Percentiles rank a stretch among this genome's conserved stretches.
phyloP scores from a whole-genome alignment of 257 asterid genomes.

The Datura wrightii region DNA sequence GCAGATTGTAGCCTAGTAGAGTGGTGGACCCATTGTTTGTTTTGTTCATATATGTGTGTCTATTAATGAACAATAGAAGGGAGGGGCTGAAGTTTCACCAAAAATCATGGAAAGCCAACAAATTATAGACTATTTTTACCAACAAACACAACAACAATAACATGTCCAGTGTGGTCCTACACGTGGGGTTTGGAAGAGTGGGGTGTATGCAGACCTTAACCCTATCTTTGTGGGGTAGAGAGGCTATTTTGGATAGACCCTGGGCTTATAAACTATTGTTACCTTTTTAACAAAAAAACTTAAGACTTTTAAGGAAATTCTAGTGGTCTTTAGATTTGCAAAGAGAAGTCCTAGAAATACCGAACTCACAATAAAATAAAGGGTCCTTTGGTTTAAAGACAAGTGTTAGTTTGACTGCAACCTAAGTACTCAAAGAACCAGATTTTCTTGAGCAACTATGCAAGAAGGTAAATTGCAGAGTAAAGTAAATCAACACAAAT shows the following conservation, averaged over 20 bases:
- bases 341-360: not conserved
- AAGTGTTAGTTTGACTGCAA: no score
- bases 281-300: not conserved
- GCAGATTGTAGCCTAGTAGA: not conserved
- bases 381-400: not conserved
- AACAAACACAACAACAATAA: no score
- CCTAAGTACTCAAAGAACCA: no score
- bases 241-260: not conserved
- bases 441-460: no score
- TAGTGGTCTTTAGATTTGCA: not conserved
- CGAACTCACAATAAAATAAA: not conserved
- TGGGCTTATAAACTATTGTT: not conserved
- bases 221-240: no score
- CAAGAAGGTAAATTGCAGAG: no score
- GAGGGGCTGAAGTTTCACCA: not conserved
- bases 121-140: no score
- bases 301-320: not conserved
- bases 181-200: no score
- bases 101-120: not conserved
- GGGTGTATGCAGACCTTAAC: no score
- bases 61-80: not conserved
- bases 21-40: not conserved
- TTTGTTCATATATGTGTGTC: not conserved
- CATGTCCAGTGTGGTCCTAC: no score
- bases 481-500: no score